phyloP scores from a whole-genome alignment of 306 rosid species.

The Quercus aquifolioides region DNA sequence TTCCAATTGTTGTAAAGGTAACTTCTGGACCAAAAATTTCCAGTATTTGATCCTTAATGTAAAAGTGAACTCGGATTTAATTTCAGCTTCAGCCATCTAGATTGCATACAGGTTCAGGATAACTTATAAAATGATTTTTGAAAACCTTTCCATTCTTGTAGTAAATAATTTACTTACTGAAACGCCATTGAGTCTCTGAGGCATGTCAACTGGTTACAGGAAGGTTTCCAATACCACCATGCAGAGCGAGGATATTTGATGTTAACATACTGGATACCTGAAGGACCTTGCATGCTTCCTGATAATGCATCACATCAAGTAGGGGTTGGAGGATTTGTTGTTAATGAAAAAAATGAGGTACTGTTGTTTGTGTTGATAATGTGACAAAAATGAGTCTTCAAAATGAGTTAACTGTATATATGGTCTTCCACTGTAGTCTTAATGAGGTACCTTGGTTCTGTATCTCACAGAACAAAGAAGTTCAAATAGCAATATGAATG shows the following conservation, averaged over 20 bases:
- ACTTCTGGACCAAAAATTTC: background rate
- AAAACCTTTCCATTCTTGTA: background rate
- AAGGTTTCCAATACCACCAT: conserved; percentile 88
- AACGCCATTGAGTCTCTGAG: conserved; percentile 19
- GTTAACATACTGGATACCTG: conserved; percentile 96
- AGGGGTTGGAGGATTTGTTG: conserved; percentile 90
- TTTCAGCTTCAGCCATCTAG: background rate
- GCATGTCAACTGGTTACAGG: conserved; percentile 53
- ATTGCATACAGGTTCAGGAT: background rate
- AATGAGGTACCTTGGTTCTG: background rate
- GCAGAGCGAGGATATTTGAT: conserved; percentile 88
- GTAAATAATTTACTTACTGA: background rate
- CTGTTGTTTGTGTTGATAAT: conserved; percentile 9
- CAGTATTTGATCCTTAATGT: background rate
- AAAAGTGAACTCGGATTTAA: background rate
- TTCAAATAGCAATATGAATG: background rate
- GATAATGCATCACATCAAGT: conserved; percentile 94
- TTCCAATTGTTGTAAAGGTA: conserved; percentile 87
- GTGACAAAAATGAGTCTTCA: background rate
- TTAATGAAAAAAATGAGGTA: conserved; percentile 80
- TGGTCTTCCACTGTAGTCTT: background rate
- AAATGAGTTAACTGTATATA: background rate
- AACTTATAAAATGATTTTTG: background rate
- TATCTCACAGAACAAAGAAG: background rate
- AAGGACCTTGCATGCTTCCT: conserved; percentile 93